These are phyloP conservation scores for Tricholoma sp. DNA, from an alignment of 768 basidiomycete species.

Conservation along the genomic window DNA sequence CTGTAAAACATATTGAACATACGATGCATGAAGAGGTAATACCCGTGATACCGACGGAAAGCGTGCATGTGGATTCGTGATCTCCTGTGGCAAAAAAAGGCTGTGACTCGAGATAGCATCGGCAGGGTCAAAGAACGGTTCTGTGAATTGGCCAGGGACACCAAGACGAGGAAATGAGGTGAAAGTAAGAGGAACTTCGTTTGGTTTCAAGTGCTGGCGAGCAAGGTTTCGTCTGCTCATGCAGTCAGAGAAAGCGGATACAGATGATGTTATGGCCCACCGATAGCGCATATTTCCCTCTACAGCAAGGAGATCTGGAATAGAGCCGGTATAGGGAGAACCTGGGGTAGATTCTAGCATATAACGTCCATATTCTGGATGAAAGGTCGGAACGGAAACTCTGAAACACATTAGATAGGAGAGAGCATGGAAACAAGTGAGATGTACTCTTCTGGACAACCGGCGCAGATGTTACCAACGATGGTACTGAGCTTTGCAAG, in stretches of 20 bases:
- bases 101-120: constrained; percentile 86
- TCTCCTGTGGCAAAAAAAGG: constrained; percentile 90
- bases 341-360: constrained; percentile 99
- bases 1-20: constrained; percentile 35
- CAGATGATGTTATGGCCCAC: constrained; percentile 32
- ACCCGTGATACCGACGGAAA: constrained; percentile 75
- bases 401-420: constrained; percentile 29
- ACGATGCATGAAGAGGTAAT: constrained; percentile 1
- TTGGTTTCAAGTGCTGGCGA: constrained; percentile 71
- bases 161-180: constrained; percentile 96
- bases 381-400: constrained; percentile 80
- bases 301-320: constrained; percentile 82
- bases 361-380: constrained; percentile 97
- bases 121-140: constrained; percentile 75
- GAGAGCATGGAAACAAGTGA: not conserved
- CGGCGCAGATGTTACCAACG: constrained; percentile 58
- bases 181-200: constrained; percentile 88
- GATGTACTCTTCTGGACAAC: constrained; percentile 56
- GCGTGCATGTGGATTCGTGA: constrained; percentile 95
- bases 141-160: constrained; percentile 84
- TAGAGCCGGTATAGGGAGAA: constrained; percentile 85
- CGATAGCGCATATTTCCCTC: constrained; percentile 95
- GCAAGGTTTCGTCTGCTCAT: constrained; percentile 70
- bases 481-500: constrained; percentile 69
- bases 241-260: constrained; percentile 2